phyloP scores from a whole-genome alignment of 371 early-diverging fungal genomes.

The Mucor racemosus region DNA sequence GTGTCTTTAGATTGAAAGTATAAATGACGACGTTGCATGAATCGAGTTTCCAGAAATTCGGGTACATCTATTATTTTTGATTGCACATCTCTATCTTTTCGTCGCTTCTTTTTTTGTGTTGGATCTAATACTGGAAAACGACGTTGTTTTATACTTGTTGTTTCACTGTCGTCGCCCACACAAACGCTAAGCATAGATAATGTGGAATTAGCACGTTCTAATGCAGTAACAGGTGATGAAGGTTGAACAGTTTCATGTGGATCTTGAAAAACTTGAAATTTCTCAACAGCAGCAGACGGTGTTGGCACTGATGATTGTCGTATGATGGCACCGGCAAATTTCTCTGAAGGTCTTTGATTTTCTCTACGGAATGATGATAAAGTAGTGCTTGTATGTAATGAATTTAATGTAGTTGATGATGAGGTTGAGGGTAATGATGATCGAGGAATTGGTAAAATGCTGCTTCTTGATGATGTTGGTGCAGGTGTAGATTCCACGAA shows the following conservation, averaged over 20 bases:
- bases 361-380: conserved; percentile 44
- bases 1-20: conserved; percentile 1
- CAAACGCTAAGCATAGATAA: background rate
- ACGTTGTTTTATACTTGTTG: background rate
- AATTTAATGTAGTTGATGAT: conserved; percentile 15
- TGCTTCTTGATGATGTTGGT: conserved; percentile 18
- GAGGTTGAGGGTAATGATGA: conserved; percentile 21
- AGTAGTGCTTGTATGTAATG: conserved; percentile 30
- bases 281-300: background rate
- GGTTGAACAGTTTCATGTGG: background rate
- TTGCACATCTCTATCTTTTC: background rate
- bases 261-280: conserved; percentile 4
- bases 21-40: background rate
- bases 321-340: conserved; percentile 58
- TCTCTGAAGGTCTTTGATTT: conserved; percentile 47
- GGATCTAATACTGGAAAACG: background rate
- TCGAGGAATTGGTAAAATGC: conserved; percentile 15
- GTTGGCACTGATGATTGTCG: conserved; percentile 34
- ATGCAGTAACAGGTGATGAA: background rate
- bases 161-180: background rate
- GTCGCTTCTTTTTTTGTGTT: background rate
- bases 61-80: background rate
- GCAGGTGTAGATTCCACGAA: background rate
- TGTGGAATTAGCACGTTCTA: background rate
- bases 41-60: background rate